Base-by-base conservation (phyloP, 805 yeast species). In the Saccharomycodes ludwigii region DNA sequence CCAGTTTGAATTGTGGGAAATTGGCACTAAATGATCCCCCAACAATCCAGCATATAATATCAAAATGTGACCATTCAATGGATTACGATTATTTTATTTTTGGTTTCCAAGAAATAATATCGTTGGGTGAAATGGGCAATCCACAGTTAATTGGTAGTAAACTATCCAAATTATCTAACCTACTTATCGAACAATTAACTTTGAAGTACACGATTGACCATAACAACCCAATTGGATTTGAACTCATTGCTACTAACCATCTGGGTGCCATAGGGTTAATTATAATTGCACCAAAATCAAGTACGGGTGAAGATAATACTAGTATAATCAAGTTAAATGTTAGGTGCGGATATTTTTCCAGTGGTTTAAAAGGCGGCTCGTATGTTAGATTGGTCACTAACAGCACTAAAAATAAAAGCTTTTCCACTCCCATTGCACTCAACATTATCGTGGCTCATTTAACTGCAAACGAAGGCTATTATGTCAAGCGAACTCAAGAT, bases 291-390 rank as follows among this genome's bases (percentile, higher is more conserved):
- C 66, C 68, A n/a, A 56, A 42, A 39, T 18, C 18, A 22, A 38
- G 50, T 12, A 42, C 53, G 13, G 55, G 52, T 58, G 27, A 44
- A 17, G 37, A 44, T 27, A n/a, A n/a, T n/a, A n/a, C n/a, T n/a
- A n/a, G n/a, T n/a, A n/a, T n/a, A n/a, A 32, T 57, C 11, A 10
- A 42, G 36, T 16, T 25, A 9, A 48, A 46, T 8, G 58, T 57
- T 13, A 65, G 70, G 12, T 60, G 74, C 38, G 95, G 95, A 2
- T 48, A 59, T 33, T 61, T 65, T 6, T 59, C 63, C 36, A 72
- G 88, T 1, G 70, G 75, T 33, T 49, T 81, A 44, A 86, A 86
- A 50, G 95, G 94, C 1, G 86, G 74, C 0, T 74, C 69, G 2
- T 82, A 77, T 0, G 30, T 77, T 2, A 56, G 86, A 26, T 43